Evolutionary conservation across 2,329 filamentous ascomycete species (phyloP), one percentile per base, ranked within the genome.

Genomic region (Rhynchosporium agropyri): DNA sequence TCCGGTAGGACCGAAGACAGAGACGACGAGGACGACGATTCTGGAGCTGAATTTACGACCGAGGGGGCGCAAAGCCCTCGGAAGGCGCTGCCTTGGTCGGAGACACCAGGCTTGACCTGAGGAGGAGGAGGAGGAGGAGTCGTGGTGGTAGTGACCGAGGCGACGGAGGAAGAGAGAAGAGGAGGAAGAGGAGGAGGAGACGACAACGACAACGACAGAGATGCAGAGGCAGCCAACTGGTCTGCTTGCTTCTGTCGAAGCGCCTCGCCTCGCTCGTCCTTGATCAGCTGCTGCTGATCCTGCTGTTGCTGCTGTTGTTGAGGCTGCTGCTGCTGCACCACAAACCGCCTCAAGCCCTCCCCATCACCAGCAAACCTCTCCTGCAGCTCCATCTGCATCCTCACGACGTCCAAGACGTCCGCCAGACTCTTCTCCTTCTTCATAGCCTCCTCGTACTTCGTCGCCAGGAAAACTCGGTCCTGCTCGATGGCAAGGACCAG

Each of bases 401-500:
- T n/a, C 8, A 54, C 4, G 4, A 54, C 9, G 2, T 54, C 50
- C 50, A 42, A 2, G 3, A 54, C 20, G 1, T 13, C 50, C n/a
- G 8, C 31, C 12, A 54, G 50, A 6, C n/a, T n/a, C 20, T 42
- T 20, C 36, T 40, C n/a, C n/a, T 54, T 54, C 33, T 26, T 1
- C 31, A 54, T 20, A 10, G 50, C 50, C 8, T n/a, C 50, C n/a
- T 9, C 2, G 36, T 40, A 54, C 31, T 33, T n/a, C 28, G 15
- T 38, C 36, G 38, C 33, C 50, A 54, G 38, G 50, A 54, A 54
- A n/a, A 40, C 7, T 20, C 28, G 42, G 36, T 54, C 36, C 50
- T 54, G n/a, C 12, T 28, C 50, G 10, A 42, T 36, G 33, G 50
- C 50, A 42, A n/a, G 4, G 7, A n/a, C 31, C 31, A 53, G 3